Evolutionary conservation across 2,329 filamentous ascomycete genomes (phyloP), one percentile per base, ranked within the genome.

Genomic region (Macrophomina pseudophaseolina): DNA sequence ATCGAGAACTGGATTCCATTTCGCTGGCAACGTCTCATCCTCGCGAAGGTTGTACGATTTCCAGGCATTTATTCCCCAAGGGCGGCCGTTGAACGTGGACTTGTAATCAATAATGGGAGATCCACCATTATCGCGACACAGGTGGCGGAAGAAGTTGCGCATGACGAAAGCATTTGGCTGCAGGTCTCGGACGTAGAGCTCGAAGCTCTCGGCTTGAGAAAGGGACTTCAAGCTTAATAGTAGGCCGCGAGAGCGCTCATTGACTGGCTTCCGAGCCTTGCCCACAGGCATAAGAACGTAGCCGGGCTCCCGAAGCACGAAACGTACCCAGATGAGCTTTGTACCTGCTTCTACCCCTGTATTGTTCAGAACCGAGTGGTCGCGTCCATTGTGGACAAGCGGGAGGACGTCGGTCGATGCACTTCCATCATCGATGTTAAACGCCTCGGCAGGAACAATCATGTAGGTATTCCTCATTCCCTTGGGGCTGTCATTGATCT

Each of bases 161-260:
- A 56, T 28, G 8, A 28, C 7, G 3, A 11, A 6, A 2, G n/a
- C n/a, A 30, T 56, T 56, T 28, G 35, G n/a, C 35, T 30, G n/a
- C 14, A 42, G 8, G 35, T 56, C 33, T 42, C 53, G 53, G 35
- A 42, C 35, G n/a, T 42, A 56, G 9, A 56, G 35, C 16, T 56
- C 53, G n/a, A 56, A 56, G 35, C 53, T 28, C n/a, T n/a, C 14
- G 9, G 53, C 53, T 56, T 35, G n/a, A 30, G 53, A 40, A 7
- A 56, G 35, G 11, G 53, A 56, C 33, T 56, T 56, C 3, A 56
- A 33, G 18, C 53, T 56, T 3, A 23, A 14, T 7, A 56, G 35
- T 23, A 56, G 11, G 8, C 53, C 35, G 3, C 18, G 33, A 6
- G 53, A 58, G 8, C 38, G 53, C 38, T 44, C 38, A 5, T 58